Evolutionary conservation across 768 basidiomycete species (phyloP), one percentile per base, ranked within the genome.

Genomic region (Lactarius vividus): DNA sequence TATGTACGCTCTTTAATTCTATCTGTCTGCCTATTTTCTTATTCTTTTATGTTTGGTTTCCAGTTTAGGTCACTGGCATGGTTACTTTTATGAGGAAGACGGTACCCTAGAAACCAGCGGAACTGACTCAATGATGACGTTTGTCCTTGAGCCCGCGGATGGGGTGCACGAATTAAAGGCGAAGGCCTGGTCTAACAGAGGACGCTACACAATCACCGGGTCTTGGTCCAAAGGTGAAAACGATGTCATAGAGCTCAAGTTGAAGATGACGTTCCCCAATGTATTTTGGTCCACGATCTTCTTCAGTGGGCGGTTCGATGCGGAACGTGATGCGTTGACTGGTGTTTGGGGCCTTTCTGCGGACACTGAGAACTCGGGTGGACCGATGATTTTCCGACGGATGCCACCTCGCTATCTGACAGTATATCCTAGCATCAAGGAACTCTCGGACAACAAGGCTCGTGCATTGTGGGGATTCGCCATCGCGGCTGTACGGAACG

Each of bases 391-490:
- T 52, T 72, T 75, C 63, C 74, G 72, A 61, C 64, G 71, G 8
- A 67, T 70, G 10, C 37, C 66, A 5, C 71, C 75, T 11, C 67
- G 68, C 35, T 46, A 72, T 33, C 57, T 75, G 31, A 61, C 72
- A 7, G 73, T 73, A 49, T 64, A 67, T 31, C 75, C 76, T 2
- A 59, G 71, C 2, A 71, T 74, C 23, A 52, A 66, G 11, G 71
- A 69, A 39, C 65, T 75, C 23, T 52, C 58, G 28, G 54, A 59
- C 11, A 73, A 73, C 63, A 71, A 67, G 59, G n/a, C 75, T 5
- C 72, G 71, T 13, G 73, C 74, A 8, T 58, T 73, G n/a, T 78
- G 76, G 77, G 62, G 49, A 7, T 77, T 71, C 54, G 77, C 77
- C 13, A 72, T 74, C 33, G 42, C 42, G 0, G 73, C 75, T 8